Percentiles rank a stretch among this genome's conserved stretches.
These are phyloP conservation scores for Nakataea oryzae DNA, from an alignment of 2,329 filamentous ascomycete genomes.

Conservation along the genomic window DNA sequence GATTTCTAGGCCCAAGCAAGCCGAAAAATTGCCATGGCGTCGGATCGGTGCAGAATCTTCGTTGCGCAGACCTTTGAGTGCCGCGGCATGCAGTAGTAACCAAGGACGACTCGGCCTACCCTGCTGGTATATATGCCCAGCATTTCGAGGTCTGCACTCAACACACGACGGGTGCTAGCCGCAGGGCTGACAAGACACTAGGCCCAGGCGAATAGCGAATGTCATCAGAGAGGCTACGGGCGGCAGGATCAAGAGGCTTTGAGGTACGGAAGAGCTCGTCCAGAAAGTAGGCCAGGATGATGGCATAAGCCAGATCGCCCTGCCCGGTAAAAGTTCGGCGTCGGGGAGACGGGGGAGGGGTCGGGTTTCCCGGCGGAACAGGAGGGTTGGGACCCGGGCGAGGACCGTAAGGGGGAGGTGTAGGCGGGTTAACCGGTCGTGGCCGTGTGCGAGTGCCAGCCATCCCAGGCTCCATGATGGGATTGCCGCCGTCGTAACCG, in stretches of 20 bases:
- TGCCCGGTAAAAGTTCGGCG: neutral
- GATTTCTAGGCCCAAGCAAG: too few species aligned
- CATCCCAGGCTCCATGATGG: neutral
- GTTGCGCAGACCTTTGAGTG: neutral
- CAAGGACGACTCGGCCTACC: neutral
- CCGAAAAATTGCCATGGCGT: neutral
- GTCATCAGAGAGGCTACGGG: neutral
- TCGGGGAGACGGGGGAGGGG: conserved; percentile 1
- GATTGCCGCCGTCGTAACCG: too few species aligned
- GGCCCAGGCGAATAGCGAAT: neutral
- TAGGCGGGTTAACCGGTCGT: neutral
- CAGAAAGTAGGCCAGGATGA: neutral
- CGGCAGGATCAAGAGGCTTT: neutral
- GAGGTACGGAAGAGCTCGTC: neutral
- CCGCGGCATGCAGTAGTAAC: neutral
- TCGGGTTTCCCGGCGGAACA: conserved; percentile 1
- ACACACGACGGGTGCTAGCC: neutral
- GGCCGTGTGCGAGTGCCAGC: neutral
- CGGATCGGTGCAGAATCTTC: neutral
- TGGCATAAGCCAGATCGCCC: neutral
- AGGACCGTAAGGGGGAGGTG: neutral
- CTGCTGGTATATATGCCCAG: neutral
- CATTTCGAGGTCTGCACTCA: neutral
- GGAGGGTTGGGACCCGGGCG: neutral
- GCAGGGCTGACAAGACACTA: neutral